These are phyloP conservation scores for Ceratopteris richardii DNA, from an alignment of 75 land plant species.

Conservation along the genomic window DNA sequence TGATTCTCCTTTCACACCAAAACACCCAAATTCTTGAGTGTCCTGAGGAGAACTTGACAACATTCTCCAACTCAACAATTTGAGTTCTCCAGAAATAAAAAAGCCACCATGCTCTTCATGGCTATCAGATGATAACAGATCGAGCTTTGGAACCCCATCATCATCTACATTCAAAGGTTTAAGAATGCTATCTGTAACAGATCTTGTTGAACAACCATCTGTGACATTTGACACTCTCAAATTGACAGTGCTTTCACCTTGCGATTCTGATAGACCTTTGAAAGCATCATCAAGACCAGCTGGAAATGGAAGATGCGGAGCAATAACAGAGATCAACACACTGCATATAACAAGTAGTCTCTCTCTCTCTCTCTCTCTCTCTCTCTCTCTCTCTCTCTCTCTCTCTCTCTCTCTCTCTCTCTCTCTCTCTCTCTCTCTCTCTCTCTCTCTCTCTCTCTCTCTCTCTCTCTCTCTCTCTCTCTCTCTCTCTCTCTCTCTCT, in stretches of 20 bases:
- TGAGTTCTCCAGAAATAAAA: constrained; percentile 74
- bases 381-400: no score
- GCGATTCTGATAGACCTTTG: constrained; percentile 22
- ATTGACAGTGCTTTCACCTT: neutral
- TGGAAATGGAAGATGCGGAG: constrained; percentile 70
- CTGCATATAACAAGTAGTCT: constrained; percentile 49
- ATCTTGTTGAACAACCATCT: constrained; percentile 4
- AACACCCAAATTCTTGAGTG: constrained; percentile 19
- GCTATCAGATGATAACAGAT: constrained; percentile 31
- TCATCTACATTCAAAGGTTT: constrained; percentile 22
- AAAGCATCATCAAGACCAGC: constrained; percentile 66
- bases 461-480: no score
- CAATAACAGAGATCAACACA: constrained; percentile 81
- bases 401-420: no score
- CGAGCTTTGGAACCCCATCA: constrained; percentile 37
- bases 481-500: no score
- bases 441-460: no score
- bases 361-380: constrained; percentile 72
- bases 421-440: no score
- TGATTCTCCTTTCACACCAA: constrained; percentile 15
- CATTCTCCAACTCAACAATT: constrained; percentile 22
- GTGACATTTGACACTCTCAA: no score
- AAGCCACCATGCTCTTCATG: constrained; percentile 53
- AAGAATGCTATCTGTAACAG: constrained; percentile 11
- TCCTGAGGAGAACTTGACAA: constrained; percentile 15